These are phyloP conservation scores for Zygoascus flipseniorum DNA, from an alignment of 805 yeast species.

Conservation along the genomic window DNA sequence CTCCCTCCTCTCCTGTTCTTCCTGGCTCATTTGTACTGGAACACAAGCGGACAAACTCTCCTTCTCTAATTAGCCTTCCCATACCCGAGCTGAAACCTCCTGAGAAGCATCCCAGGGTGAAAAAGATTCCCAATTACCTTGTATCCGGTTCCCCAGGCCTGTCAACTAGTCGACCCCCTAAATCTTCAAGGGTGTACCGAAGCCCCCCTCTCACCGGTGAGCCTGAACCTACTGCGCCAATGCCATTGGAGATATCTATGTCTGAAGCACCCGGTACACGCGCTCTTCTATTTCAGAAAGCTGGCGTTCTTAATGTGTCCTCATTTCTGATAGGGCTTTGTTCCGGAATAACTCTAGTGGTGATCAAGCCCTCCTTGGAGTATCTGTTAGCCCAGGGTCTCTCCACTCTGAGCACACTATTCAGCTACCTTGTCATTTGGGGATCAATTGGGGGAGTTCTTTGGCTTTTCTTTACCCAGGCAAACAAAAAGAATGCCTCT, in stretches of 20 bases:
- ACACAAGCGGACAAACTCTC: background rate
- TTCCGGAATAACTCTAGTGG: background rate
- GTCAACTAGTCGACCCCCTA: background rate
- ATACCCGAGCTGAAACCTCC: slow-evolving; percentile 1
- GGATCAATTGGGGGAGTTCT: background rate
- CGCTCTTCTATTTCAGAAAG: background rate
- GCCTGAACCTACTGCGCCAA: background rate
- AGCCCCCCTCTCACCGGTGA: background rate
- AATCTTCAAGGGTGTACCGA: background rate
- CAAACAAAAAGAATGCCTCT: background rate
- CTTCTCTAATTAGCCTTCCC: background rate
- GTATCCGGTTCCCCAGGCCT: background rate
- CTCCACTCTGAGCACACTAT: background rate
- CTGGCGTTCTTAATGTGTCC: background rate
- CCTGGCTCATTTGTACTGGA: background rate
- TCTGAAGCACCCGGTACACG: background rate
- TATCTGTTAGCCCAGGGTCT: background rate
- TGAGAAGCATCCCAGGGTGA: background rate
- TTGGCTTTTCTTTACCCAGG: background rate
- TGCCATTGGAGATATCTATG: background rate
- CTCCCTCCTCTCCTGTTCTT: background rate
- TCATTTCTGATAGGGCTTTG: background rate
- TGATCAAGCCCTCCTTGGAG: background rate
- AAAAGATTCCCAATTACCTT: background rate
- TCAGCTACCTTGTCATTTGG: background rate